These are phyloP conservation scores for Salix caprea DNA, from an alignment of 345 rosid species.

Conservation along the genomic window DNA sequence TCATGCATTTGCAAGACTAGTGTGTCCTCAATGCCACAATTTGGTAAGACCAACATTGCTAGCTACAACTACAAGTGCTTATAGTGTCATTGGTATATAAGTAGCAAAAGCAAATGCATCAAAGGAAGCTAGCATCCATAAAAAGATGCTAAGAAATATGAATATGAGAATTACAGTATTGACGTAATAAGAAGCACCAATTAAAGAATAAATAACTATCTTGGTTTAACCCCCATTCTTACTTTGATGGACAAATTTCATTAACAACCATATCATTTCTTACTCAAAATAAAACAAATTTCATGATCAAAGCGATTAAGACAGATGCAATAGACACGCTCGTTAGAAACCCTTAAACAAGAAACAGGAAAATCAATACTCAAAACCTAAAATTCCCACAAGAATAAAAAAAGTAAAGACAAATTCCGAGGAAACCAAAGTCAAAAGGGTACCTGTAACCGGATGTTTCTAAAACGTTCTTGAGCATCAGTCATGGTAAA, in stretches of 20 bases:
- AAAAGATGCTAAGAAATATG: not conserved
- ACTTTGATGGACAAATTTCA: not conserved
- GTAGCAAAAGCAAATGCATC: too few species aligned
- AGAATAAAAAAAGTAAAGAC: not conserved
- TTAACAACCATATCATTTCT: not conserved
- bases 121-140: not conserved
- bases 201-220: too few species aligned
- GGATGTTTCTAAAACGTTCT: conserved; percentile 69
- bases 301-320: not conserved
- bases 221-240: not conserved
- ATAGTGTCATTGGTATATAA: not conserved
- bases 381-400: not conserved
- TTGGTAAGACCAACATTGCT: not conserved
- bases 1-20: not conserved
- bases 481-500: conserved; percentile 59
- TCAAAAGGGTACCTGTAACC: conserved; percentile 40
- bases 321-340: not conserved
- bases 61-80: not conserved
- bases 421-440: not conserved
- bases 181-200: too few species aligned
- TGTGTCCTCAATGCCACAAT: not conserved
- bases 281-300: not conserved
- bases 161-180: too few species aligned
- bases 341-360: not conserved
- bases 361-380: not conserved